phyloP scores from a whole-genome alignment of 495 filamentous ascomycete species.

The Talaromyces adpressus region DNA sequence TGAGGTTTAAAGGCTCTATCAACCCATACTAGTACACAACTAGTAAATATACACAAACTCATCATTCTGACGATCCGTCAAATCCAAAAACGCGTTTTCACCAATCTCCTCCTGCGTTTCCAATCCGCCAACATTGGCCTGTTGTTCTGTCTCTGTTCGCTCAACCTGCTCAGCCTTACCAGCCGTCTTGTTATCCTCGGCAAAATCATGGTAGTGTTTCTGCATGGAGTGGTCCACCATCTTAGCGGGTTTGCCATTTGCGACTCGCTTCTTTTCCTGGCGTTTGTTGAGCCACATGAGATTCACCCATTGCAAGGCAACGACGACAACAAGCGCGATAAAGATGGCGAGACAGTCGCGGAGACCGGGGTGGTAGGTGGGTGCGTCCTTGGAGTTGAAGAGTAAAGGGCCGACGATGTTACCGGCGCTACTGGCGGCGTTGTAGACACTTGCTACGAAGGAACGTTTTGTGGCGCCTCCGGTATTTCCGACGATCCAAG shows the following conservation, averaged over 20 bases:
- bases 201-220: slow-evolving; percentile 21
- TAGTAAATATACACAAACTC: slow-evolving; percentile 64
- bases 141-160: not conserved
- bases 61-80: slow-evolving; percentile 59
- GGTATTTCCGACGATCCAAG: slow-evolving; percentile 45
- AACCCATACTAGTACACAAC: not conserved
- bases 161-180: slow-evolving; percentile 13
- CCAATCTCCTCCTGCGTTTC: slow-evolving; percentile 18
- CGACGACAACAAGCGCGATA: slow-evolving; percentile 37
- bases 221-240: slow-evolving; percentile 54
- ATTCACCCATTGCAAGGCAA: slow-evolving; percentile 44
- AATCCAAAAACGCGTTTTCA: slow-evolving; percentile 41
- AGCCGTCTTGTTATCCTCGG: slow-evolving; percentile 14
- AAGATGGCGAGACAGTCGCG: slow-evolving; percentile 51
- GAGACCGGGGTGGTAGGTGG: slow-evolving; percentile 49
- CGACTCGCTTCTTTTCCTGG: slow-evolving; percentile 44
- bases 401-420: slow-evolving; percentile 44
- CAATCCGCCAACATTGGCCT: slow-evolving; percentile 1
- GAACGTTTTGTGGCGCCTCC: slow-evolving; percentile 48
- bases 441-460: slow-evolving; percentile 43
- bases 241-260: slow-evolving; percentile 48
- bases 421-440: slow-evolving; percentile 33
- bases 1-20: not conserved
- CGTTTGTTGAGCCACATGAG: slow-evolving; percentile 46
- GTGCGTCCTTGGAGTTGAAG: slow-evolving; percentile 34